Conservation (phyloP, 768 basidiomycete genomes). For the Mycena crocata region DNA sequence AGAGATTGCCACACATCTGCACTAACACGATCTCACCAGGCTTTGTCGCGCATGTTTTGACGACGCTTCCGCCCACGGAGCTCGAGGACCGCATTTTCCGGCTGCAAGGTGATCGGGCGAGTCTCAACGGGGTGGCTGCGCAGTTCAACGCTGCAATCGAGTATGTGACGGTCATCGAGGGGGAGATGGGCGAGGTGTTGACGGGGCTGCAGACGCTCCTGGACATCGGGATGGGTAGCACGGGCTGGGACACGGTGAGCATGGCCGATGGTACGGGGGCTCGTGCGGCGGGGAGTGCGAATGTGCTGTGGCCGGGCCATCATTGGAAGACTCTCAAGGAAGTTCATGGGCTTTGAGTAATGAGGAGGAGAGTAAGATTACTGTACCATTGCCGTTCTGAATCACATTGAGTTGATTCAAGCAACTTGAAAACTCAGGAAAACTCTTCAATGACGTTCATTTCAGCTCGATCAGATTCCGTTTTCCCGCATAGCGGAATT, state of each 20-base stretch:
- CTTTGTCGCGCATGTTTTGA: background rate
- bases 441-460: too few species aligned
- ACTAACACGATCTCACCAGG: background rate
- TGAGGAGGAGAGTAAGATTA: too few species aligned
- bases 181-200: background rate
- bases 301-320: too few species aligned
- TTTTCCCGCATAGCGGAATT: too few species aligned
- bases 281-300: too few species aligned
- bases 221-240: background rate
- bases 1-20: background rate
- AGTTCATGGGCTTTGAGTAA: background rate
- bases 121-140: background rate
- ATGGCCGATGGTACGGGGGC: background rate
- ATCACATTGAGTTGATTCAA: too few species aligned
- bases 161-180: background rate
- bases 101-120: constrained; percentile 7
- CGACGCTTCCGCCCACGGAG: constrained; percentile 1
- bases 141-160: background rate
- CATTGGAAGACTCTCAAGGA: background rate
- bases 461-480: too few species aligned
- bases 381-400: too few species aligned
- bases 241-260: background rate
- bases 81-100: constrained; percentile 13
- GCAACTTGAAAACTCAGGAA: too few species aligned
- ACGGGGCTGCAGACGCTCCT: background rate